Evolutionary conservation across 2,329 filamentous ascomycete species (phyloP), one percentile per base, ranked within the genome.

Genomic region (Botrytis sinoallii): DNA sequence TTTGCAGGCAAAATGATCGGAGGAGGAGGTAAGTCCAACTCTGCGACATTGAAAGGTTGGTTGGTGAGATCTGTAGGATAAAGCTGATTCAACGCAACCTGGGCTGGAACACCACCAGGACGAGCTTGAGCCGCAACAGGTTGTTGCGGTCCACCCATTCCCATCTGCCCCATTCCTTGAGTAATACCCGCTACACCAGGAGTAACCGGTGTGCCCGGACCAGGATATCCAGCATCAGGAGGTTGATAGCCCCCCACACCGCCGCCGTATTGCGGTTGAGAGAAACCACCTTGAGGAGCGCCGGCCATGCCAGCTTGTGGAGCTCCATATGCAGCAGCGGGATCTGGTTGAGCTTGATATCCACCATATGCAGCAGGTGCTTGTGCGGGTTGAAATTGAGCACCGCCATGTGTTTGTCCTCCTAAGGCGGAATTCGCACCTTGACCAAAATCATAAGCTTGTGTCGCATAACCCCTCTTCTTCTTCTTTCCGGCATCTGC

Each of bases 391-490:
- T 79, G 73, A 83, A 85, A 79, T 84, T 84, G 74, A 81, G 82
- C 75, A 82, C 83, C 80, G 85, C 82, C 89, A 64, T 91, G 89
- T 65, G 90, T 84, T 79, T 92, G 91, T 79, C 93, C 93, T 42
- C 89, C 91, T 81, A 77, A 83, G 69, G 85, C 88, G 73, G 92
- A 90, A 87, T 98, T 98, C 81, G 93, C 93, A 79, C 95, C 96
- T 69, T 89, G 88, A 69, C 93, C 94, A 79, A 98, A 96, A 74
- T 97, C 95, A 83, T 97, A 99, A 64, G 95, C 95, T 83, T 97
- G 93, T 73, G 93, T 93, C 72, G 96, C 96, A 85, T 98, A 98
- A 73, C 93, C 92, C 86, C 94, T 89, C 88, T 97, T 97, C 89
- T 97, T 98, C 86, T 94, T 94, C 83, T 88, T 91, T 76, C 85